phyloP scores from a whole-genome alignment of 805 yeast genomes.

The Yarrowia sp. region DNA sequence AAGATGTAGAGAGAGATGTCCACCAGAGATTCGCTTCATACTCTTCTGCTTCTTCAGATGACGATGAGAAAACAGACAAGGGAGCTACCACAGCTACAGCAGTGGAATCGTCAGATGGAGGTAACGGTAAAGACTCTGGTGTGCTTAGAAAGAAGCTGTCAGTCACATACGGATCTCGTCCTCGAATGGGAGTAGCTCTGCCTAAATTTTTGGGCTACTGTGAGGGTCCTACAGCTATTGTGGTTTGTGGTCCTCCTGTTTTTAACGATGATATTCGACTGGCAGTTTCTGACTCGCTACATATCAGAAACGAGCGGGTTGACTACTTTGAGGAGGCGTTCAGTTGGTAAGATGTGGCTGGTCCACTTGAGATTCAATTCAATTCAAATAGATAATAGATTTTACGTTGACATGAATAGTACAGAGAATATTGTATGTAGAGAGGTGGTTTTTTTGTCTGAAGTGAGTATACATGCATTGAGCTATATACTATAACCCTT shows the following conservation, averaged over 20 bases:
- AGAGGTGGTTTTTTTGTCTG: too few species aligned
- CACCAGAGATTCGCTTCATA: background rate
- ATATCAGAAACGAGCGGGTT: constrained; percentile 46
- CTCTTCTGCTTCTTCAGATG: background rate
- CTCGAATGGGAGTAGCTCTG: background rate
- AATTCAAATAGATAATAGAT: background rate
- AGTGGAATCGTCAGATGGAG: constrained; percentile 37
- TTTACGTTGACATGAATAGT: background rate
- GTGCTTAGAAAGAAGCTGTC: background rate
- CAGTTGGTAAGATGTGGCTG: constrained; percentile 49
- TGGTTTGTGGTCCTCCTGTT: constrained; percentile 56
- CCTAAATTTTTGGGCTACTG: background rate
- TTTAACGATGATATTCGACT: constrained; percentile 59
- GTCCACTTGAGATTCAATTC: background rate
- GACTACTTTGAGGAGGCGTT: constrained; percentile 71
- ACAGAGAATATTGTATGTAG: too few species aligned
- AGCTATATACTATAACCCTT: too few species aligned
- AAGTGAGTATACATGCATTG: too few species aligned
- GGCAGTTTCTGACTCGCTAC: constrained; percentile 46
- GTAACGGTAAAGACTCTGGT: background rate
- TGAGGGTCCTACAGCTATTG: constrained; percentile 15
- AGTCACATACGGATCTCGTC: constrained; percentile 41
- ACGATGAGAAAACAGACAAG: constrained; percentile 27
- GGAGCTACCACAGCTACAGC: constrained; percentile 1
- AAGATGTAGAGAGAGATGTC: background rate